A percentile compares a stretch with the other conserved stretches of the same genome.
phyloP scores from a whole-genome alignment of 345 rosid species.

The Balakata baccata region DNA sequence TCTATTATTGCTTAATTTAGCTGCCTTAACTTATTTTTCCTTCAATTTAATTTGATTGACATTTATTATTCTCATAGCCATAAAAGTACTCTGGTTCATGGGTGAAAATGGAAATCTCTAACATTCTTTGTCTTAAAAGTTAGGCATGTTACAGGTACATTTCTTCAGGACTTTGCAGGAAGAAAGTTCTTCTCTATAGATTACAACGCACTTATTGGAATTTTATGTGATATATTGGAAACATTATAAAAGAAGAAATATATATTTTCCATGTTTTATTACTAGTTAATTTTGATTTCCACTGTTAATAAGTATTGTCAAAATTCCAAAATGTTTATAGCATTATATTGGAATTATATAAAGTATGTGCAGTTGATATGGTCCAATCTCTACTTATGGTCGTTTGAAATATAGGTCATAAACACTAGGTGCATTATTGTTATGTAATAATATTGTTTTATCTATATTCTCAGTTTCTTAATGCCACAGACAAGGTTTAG shows the following conservation, averaged over 20 bases:
- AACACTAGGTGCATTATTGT: neutral
- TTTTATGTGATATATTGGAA: neutral
- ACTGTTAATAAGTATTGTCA: neutral
- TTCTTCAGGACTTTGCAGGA: neutral
- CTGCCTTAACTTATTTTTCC: neutral
- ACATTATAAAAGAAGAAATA: neutral
- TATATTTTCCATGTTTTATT: neutral
- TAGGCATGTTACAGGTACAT: neutral
- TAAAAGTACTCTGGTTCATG: neutral
- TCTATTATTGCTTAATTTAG: neutral
- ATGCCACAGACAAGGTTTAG: neutral
- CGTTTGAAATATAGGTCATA: neutral
- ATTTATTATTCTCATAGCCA: neutral
- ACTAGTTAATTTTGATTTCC: neutral
- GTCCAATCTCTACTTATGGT: neutral
- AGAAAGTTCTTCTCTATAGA: neutral
- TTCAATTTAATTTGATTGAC: neutral
- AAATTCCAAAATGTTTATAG: too few species aligned
- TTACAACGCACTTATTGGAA: neutral
- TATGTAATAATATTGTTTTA: neutral
- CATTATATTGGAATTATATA: too few species aligned
- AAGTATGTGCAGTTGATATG: neutral
- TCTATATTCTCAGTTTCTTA: neutral
- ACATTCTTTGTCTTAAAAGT: neutral
- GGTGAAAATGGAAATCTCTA: neutral